A percentile compares a stretch with the other conserved stretches of the same genome.
Conservation (phyloP, 257 asterid species). For the Verbascum thapsus region DNA sequence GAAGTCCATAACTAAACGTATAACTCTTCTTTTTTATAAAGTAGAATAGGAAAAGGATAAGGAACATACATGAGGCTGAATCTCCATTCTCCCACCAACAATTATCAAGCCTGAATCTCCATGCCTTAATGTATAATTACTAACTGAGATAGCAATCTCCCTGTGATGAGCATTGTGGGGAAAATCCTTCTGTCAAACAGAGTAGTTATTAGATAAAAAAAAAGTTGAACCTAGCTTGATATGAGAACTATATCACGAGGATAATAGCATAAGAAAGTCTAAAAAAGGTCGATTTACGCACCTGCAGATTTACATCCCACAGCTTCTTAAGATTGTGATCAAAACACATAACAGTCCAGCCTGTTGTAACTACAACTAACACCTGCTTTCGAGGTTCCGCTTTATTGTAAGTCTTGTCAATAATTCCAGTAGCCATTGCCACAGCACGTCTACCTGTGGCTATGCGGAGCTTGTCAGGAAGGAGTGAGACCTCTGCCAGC, state of each 20-base stretch:
- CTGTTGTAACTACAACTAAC: constrained; percentile 91
- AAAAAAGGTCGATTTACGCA: constrained; percentile 27
- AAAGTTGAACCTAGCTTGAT: constrained; percentile 8
- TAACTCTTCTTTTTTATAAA: constrained; percentile 16
- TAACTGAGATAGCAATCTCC: constrained; percentile 84
- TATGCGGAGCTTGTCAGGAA: constrained; percentile 90
- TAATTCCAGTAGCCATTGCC: constrained; percentile 93
- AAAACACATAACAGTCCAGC: constrained; percentile 96
- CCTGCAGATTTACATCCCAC: constrained; percentile 97
- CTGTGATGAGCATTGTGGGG: constrained; percentile 97
- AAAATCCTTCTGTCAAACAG: constrained; percentile 71
- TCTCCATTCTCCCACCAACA: constrained; percentile 98
- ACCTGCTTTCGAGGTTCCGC: constrained; percentile 85
- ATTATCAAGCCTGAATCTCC: constrained; percentile 93
- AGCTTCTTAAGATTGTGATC: constrained; percentile 96
- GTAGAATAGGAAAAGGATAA: constrained; percentile 27
- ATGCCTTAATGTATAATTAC: constrained; percentile 88
- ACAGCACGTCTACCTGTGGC: constrained; percentile 93
- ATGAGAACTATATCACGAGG: constrained; percentile 1
- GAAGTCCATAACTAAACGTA: constrained; percentile 24
- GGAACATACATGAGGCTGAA: constrained; percentile 85
- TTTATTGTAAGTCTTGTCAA: constrained; percentile 66
- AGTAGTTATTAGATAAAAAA: constrained; percentile 23
- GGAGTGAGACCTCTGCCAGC: constrained; percentile 74
- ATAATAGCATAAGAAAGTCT: constrained; percentile 19